Percentiles rank a stretch among this genome's conserved stretches.
phyloP scores from a whole-genome alignment of 2,329 filamentous ascomycete species.

The Nigrograna mackinnonii region DNA sequence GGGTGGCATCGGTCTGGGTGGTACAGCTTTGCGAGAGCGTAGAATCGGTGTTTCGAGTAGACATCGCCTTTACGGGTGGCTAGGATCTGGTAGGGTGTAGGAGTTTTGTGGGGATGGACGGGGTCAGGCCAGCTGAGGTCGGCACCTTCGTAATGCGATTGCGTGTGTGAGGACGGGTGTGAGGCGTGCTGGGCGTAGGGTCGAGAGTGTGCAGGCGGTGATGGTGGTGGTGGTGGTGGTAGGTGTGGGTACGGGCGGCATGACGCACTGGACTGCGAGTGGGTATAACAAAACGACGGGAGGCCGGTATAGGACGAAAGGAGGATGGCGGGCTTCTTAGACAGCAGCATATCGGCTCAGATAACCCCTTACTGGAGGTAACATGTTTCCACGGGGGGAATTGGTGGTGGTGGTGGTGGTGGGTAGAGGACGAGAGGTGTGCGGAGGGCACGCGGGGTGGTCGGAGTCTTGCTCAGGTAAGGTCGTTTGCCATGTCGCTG shows the following conservation, averaged over 20 bases:
- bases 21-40: slow-evolving; percentile 92
- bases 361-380: neutral
- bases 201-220: slow-evolving; percentile 17
- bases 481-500: too few relatives aligned
- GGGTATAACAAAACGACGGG: slow-evolving; percentile 19
- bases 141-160: slow-evolving; percentile 16
- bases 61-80: slow-evolving; percentile 61
- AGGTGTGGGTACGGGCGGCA: slow-evolving; percentile 41
- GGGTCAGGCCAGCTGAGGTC: slow-evolving; percentile 38
- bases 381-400: slow-evolving; percentile 20
- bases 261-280: slow-evolving; percentile 44
- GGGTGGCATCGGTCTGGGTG: slow-evolving; percentile 73
- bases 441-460: neutral
- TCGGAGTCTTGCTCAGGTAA: too few relatives aligned
- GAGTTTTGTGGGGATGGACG: slow-evolving; percentile 47
- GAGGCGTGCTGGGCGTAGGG: slow-evolving; percentile 30
- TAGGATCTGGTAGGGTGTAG: slow-evolving; percentile 92
- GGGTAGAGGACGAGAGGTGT: slow-evolving; percentile 6
- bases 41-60: slow-evolving; percentile 85
- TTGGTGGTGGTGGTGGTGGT: slow-evolving; percentile 4
- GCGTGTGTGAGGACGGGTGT: slow-evolving; percentile 8
- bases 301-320: slow-evolving; percentile 30
- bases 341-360: slow-evolving; percentile 27
- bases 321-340: slow-evolving; percentile 37
- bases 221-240: slow-evolving; percentile 23